Evolutionary conservation across 495 filamentous ascomycete genomes (phyloP).

Genomic region (Penicillium herquei): DNA sequence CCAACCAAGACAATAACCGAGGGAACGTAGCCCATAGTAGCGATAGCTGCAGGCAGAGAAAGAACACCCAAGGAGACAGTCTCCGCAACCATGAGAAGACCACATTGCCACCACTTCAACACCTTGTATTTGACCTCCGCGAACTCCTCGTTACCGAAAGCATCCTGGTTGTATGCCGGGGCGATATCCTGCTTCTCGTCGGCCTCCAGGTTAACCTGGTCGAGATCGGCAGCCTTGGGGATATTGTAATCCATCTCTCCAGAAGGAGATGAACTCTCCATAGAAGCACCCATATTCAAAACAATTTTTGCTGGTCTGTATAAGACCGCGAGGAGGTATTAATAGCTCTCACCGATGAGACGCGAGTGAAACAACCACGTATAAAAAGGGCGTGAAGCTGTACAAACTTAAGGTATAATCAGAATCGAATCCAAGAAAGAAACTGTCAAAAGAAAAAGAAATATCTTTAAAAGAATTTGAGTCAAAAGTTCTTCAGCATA

Average conservation of each 20-base stretch:
- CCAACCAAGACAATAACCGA: constrained; percentile 62
- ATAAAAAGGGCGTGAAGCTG: not conserved
- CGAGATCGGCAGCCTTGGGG: not conserved
- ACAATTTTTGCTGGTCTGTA: not conserved
- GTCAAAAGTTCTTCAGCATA: constrained; percentile 8
- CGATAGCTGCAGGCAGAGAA: constrained; percentile 63
- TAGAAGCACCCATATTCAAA: not conserved
- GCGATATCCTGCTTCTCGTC: constrained; percentile 9
- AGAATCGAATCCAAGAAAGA: not conserved
- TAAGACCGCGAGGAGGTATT: not conserved
- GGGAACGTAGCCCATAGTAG: constrained; percentile 61
- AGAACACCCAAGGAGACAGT: constrained; percentile 72
- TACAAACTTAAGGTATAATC: too few relatives aligned
- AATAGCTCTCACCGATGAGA: not conserved
- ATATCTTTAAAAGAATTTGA: constrained; percentile 3
- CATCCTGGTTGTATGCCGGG: constrained; percentile 15
- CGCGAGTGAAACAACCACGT: not conserved
- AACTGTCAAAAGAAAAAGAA: not conserved
- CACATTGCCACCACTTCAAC: constrained; percentile 44
- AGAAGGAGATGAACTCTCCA: not conserved
- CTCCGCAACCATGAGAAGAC: constrained; percentile 64
- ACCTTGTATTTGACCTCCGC: constrained; percentile 36
- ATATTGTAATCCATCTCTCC: not conserved
- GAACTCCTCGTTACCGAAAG: constrained; percentile 29
- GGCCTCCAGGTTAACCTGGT: constrained; percentile 1